Evolutionary conservation across 139 green algal species (phyloP), one percentile per base, ranked within the genome.

Genomic region (Chlorella sorokiniana): DNA sequence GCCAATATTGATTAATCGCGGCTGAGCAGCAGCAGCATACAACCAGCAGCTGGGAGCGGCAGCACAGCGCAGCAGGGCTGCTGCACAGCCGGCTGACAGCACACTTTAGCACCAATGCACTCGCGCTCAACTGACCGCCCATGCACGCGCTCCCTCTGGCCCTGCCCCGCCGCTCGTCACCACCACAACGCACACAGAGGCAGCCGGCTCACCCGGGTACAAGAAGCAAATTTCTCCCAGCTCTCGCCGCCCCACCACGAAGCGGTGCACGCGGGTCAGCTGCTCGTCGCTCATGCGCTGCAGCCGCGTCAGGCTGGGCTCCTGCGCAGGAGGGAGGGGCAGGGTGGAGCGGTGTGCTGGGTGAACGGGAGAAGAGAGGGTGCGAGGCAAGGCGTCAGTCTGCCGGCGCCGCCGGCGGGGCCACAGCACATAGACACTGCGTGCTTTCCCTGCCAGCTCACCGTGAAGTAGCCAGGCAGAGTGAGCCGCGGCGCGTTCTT

Each of bases 211-310:
- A 79, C 73, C 73, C 31, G 84, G 84, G 48, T 83, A 61, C 16
- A 90, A 27, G 63, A 89, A 89, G 22, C n/a, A 23, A 1, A 90
- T 68, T 63, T 90, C 86, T 7, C 86, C 86, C 6, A 79, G 3
- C 51, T 72, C 79, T 22, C 80, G 27, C 23, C 81, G 70, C 3
- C 86, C 84, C 0, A 90, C 20, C 6, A 87, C 76, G 41, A 90
- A 85, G 0, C 70, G 81, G 2, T 40, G 45, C 38, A 90, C 42
- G 10, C 65, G 65, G 16, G 51, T 41, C 23, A 89, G 82, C 69
- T 89, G 40, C 4, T 68, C 72, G 31, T 86, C 79, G 4, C 41
- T 52, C 59, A 84, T 71, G 25, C 76, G 56, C 35, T 48, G 63
- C 37, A 88, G 64, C 1, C 59, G 63, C 3, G n/a, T 16, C 8